Percentiles rank a stretch among this genome's conserved stretches.
These are phyloP conservation scores for Zygoascus hellenicus DNA, from an alignment of 1,139 yeast genomes.

Conservation along the genomic window DNA sequence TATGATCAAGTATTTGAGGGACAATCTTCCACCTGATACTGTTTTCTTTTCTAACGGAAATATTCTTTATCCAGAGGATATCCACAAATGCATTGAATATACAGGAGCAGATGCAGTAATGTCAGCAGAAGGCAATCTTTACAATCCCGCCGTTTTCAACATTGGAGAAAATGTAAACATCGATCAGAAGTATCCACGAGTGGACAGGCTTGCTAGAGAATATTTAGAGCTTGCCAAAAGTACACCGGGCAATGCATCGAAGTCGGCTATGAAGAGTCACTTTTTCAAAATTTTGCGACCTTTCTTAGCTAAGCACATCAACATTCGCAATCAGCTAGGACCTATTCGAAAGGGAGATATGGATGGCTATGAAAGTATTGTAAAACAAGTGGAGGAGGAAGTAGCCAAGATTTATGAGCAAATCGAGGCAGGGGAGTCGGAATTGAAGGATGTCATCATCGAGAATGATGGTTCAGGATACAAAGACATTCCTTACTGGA, in stretches of 20 bases:
- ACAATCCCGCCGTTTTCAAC: slow-evolving; percentile 84
- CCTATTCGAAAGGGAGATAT: slow-evolving; percentile 40
- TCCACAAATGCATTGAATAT: slow-evolving; percentile 56
- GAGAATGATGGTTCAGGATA: slow-evolving; percentile 72
- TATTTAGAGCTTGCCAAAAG: slow-evolving; percentile 76
- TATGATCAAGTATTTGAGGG: slow-evolving; percentile 64
- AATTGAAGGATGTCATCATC: slow-evolving; percentile 46
- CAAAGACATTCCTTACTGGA: slow-evolving; percentile 87
- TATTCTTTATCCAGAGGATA: slow-evolving; percentile 75
- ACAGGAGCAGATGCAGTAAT: slow-evolving; percentile 84
- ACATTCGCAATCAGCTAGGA: slow-evolving; percentile 71
- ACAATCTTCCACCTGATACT: slow-evolving; percentile 72
- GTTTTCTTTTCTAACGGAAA: slow-evolving; percentile 95
- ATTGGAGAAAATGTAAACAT: slow-evolving; percentile 34
- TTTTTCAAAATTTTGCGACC: slow-evolving; percentile 81
- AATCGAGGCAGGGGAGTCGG: slow-evolving; percentile 38
- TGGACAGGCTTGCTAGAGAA: slow-evolving; percentile 75
- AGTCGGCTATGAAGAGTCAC: slow-evolving; percentile 85
- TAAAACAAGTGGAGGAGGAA: slow-evolving; percentile 56
- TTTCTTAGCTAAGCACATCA: slow-evolving; percentile 67
- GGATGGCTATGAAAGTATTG: slow-evolving; percentile 63
- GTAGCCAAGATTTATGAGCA: slow-evolving; percentile 50
- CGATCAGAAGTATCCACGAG: slow-evolving; percentile 75
- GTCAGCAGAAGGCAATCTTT: slow-evolving; percentile 95
- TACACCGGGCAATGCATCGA: slow-evolving; percentile 67